Conservation (phyloP, 1,284 basidiomycete species). For the Ustilago tritici region DNA sequence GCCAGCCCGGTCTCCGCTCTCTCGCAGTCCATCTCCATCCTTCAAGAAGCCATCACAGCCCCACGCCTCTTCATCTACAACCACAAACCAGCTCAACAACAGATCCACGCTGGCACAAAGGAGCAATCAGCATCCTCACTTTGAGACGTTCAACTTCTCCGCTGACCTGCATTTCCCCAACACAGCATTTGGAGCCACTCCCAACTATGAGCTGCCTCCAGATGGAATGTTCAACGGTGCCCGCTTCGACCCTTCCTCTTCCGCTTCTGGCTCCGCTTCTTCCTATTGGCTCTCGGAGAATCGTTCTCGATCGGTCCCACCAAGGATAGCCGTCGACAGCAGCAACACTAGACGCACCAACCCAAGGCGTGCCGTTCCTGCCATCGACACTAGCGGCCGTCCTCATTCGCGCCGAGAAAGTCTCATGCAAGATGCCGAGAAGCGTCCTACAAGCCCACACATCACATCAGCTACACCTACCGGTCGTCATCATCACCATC, state of each 20-base stretch:
- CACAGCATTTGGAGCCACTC: slow-evolving; percentile 36
- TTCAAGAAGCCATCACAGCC: slow-evolving; percentile 16
- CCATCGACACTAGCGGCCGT: slow-evolving; percentile 41
- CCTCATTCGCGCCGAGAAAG: slow-evolving; percentile 33
- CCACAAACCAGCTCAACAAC: slow-evolving; percentile 11
- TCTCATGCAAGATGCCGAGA: slow-evolving; percentile 43
- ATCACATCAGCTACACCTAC: slow-evolving; percentile 55
- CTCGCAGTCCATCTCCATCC: slow-evolving; percentile 31
- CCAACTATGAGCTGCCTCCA: slow-evolving; percentile 50
- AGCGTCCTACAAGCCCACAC: slow-evolving; percentile 57
- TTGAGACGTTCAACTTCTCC: slow-evolving; percentile 21
- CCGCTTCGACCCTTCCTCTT: slow-evolving; percentile 11
- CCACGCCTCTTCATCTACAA: slow-evolving; percentile 13
- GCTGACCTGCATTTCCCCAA: slow-evolving; percentile 11
- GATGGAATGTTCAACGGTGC: slow-evolving; percentile 33
- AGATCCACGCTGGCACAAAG: slow-evolving; percentile 34
- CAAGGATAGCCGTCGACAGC: slow-evolving; percentile 28
- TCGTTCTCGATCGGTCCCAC: slow-evolving; percentile 46
- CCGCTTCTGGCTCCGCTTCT: slow-evolving; percentile 7
- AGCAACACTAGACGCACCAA: slow-evolving; percentile 19
- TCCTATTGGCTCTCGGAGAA: slow-evolving; percentile 34
- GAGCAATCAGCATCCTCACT: slow-evolving; percentile 30
- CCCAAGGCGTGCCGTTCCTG: slow-evolving; percentile 25
- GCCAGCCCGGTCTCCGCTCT: slow-evolving; percentile 22
- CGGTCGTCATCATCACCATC: slow-evolving; percentile 36